Evolutionary conservation across 345 rosid genomes (phyloP).

Genomic region (Capsella bursapastoris): DNA sequence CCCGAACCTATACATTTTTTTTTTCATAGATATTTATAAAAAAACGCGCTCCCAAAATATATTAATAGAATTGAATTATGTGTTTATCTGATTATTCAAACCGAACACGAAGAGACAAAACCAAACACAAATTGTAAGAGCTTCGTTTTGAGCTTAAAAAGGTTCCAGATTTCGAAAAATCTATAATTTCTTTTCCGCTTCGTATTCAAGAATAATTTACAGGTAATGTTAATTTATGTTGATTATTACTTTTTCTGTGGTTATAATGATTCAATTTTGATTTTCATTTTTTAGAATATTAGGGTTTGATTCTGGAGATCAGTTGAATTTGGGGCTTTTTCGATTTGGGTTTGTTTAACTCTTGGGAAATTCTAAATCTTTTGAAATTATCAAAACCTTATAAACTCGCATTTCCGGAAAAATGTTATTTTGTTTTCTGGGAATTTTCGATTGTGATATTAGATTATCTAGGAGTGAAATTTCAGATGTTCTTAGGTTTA

Average conservation of each 20-base stretch:
- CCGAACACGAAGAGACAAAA: conserved; percentile 28
- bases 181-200: neutral
- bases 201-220: neutral
- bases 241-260: neutral
- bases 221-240: conserved; percentile 32
- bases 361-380: neutral
- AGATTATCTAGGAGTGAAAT: too few relatives aligned
- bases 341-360: neutral
- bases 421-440: too few relatives aligned
- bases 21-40: conserved; percentile 18
- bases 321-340: conserved; percentile 7
- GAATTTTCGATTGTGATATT: too few relatives aligned
- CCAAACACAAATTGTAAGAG: conserved; percentile 17
- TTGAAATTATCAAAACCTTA: too few relatives aligned
- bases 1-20: neutral
- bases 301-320: conserved; percentile 40
- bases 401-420: too few relatives aligned
- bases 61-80: neutral
- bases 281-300: conserved; percentile 19
- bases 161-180: conserved; percentile 31
- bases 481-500: neutral
- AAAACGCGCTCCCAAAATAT: conserved; percentile 41
- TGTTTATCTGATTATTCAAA: conserved; percentile 32
- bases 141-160: conserved; percentile 31
- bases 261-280: conserved; percentile 13